Conservation (phyloP, 1,284 basidiomycete genomes). For the Rhodotorula sp. region DNA sequence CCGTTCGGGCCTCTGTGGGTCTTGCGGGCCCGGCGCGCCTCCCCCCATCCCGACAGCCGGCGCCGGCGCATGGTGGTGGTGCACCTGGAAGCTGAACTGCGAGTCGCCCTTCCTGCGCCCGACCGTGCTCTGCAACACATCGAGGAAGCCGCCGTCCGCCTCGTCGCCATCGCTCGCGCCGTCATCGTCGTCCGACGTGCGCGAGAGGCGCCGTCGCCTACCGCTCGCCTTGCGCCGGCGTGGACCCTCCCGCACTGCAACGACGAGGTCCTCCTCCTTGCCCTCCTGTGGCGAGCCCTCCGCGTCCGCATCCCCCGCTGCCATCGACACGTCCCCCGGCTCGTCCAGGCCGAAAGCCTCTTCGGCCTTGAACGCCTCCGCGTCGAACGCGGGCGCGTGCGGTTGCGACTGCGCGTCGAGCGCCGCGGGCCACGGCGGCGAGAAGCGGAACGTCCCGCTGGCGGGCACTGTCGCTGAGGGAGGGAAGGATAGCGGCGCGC, state of each 20-base stretch:
- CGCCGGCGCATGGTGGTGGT: slow-evolving; percentile 38
- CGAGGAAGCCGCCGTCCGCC: slow-evolving; percentile 1
- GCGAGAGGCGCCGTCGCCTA: not conserved
- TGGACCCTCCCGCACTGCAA: not conserved
- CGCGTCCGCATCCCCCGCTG: not conserved
- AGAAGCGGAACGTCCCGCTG: slow-evolving; percentile 27
- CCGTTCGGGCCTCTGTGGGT: not conserved
- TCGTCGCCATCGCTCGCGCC: slow-evolving; percentile 9
- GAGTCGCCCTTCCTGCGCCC: slow-evolving; percentile 6
- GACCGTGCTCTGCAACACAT: slow-evolving; percentile 7
- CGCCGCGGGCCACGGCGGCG: not conserved
- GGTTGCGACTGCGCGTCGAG: not conserved
- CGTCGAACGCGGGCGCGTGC: slow-evolving; percentile 23
- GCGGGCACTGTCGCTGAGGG: slow-evolving; percentile 12
- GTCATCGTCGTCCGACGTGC: slow-evolving; percentile 20
- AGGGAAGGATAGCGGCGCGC: slow-evolving; percentile 17
- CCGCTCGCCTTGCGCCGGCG: not conserved
- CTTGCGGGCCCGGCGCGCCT: not conserved
- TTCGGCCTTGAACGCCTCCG: slow-evolving; percentile 13
- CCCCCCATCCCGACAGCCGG: not conserved
- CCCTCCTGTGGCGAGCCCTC: not conserved
- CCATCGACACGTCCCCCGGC: slow-evolving; percentile 24
- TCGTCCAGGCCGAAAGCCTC: slow-evolving; percentile 29
- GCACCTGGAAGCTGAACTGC: slow-evolving; percentile 43
- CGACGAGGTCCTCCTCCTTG: slow-evolving; percentile 1